Base-by-base conservation (phyloP, 192 early-diverging fungal species). In the Mortierella antarctica region DNA sequence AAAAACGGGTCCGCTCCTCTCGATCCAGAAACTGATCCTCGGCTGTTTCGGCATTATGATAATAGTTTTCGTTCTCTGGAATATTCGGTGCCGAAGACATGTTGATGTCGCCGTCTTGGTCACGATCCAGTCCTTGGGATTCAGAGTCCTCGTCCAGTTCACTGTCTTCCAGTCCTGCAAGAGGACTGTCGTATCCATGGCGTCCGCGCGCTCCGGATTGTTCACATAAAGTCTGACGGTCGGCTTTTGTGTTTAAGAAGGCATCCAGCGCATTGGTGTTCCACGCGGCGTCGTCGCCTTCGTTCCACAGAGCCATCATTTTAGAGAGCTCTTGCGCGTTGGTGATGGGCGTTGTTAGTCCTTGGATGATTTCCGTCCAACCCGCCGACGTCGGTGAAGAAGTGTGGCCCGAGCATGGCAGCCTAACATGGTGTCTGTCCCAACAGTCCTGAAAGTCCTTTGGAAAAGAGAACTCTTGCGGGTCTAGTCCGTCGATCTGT, bases 361-460 rank as follows among this genome's bases (percentile, higher is more conserved):
- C 70, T 47, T 72, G 77, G 10, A 80, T 65, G 31, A 80, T 68
- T n/a, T 67, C 40, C 0, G 51, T 12, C 77, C 77, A 80, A 8
- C 31, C n/a, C 2, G 58, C 47, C 12, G 21, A 0, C 6, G 53
- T n/a, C 1, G 62, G 13, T 15, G 53, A 63, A 0, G 62, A 45
- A 7, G 62, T 6, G 6, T 55, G 60, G 18, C 46, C 17, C 11
- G 77, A 80, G 47, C 77, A 80, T 2, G 77, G 64, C 14, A 80
- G 57, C 4, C 77, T 70, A 23, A 80, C 77, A 39, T 80, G 70
- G 17, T 72, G 48, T 11, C 56, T 66, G 41, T 80, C 77, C 77
- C 77, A 80, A 17, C 52, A 57, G 20, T 62, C 65, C 55, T 80
- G 46, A 67, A 68, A 80, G 15, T 21, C 44, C 17, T 57, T 6